These are phyloP conservation scores for Cytidiella melzeri DNA, from an alignment of 768 basidiomycete species.

Conservation along the genomic window DNA sequence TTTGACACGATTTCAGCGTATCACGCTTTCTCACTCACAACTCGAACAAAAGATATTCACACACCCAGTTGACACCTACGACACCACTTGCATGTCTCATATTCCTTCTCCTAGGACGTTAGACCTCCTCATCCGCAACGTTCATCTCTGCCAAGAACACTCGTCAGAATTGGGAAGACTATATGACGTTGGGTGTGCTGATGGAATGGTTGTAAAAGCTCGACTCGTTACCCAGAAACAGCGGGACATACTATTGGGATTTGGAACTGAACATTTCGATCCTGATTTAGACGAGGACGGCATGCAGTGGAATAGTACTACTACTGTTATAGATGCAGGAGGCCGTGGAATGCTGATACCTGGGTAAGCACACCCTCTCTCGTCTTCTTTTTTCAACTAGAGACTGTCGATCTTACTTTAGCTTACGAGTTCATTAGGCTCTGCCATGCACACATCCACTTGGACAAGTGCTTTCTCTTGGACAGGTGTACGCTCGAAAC, in stretches of 20 bases:
- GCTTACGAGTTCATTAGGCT: slow-evolving; percentile 23
- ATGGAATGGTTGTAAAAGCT: slow-evolving; percentile 1
- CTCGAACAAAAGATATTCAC: too few species aligned
- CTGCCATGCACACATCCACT: slow-evolving; percentile 60
- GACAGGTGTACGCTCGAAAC: slow-evolving; percentile 45
- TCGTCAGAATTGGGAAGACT: not conserved
- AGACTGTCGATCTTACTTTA: not conserved
- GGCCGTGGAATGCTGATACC: slow-evolving; percentile 10
- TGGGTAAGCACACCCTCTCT: not conserved
- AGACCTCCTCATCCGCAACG: slow-evolving; percentile 7
- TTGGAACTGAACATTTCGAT: too few species aligned
- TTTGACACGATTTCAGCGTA: too few species aligned
- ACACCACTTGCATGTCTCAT: too few species aligned
- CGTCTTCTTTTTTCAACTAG: not conserved
- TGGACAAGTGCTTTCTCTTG: slow-evolving; percentile 66
- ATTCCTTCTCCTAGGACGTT: too few species aligned
- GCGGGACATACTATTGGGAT: not conserved
- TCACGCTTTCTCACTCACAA: too few species aligned
- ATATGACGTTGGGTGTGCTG: not conserved
- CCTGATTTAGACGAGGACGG: too few species aligned
- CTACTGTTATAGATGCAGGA: slow-evolving; percentile 5
- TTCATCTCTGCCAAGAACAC: not conserved
- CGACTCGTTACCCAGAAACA: not conserved
- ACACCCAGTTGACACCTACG: too few species aligned
- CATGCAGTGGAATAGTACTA: too few species aligned